phyloP scores from a whole-genome alignment of 1,284 basidiomycete species.

The Butyriboletus appendiculatus region DNA sequence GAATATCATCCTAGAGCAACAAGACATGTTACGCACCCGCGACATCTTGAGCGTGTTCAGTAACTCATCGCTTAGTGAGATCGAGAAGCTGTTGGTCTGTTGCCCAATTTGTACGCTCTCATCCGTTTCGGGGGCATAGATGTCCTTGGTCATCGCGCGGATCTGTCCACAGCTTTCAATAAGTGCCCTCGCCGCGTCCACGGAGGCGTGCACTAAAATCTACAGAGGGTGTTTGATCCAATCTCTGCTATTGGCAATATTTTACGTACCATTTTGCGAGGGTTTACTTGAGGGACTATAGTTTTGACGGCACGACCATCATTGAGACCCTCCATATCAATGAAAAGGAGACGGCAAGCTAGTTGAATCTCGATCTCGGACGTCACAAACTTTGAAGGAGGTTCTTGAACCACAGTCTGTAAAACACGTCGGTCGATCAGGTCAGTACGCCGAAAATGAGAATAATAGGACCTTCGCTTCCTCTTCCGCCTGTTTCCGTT shows the following conservation, averaged over 20 bases:
- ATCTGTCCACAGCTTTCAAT: slow-evolving; percentile 81
- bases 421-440: slow-evolving; percentile 1
- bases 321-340: slow-evolving; percentile 95
- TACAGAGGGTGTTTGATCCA: slow-evolving; percentile 34
- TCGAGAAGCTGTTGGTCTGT: slow-evolving; percentile 92
- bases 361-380: slow-evolving; percentile 76
- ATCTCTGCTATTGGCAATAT: slow-evolving; percentile 1
- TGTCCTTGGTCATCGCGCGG: slow-evolving; percentile 87
- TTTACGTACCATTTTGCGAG: slow-evolving; percentile 81
- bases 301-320: slow-evolving; percentile 97
- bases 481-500: slow-evolving; percentile 74
- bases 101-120: slow-evolving; percentile 90
- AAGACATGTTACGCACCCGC: slow-evolving; percentile 54
- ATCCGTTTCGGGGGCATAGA: slow-evolving; percentile 75
- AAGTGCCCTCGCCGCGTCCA: slow-evolving; percentile 67
- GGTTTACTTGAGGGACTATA: slow-evolving; percentile 95
- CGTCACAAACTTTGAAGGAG: slow-evolving; percentile 90
- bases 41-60: slow-evolving; percentile 85
- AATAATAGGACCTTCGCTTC: slow-evolving; percentile 59
- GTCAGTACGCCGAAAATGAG: background rate
- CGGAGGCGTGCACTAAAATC: slow-evolving; percentile 86
- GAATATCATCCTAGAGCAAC: background rate
- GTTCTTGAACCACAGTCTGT: slow-evolving; percentile 74
- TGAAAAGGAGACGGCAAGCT: slow-evolving; percentile 83
- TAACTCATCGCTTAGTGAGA: slow-evolving; percentile 90